Base-by-base conservation (phyloP, 1,284 basidiomycete genomes). In the Malassezia psittaci region DNA sequence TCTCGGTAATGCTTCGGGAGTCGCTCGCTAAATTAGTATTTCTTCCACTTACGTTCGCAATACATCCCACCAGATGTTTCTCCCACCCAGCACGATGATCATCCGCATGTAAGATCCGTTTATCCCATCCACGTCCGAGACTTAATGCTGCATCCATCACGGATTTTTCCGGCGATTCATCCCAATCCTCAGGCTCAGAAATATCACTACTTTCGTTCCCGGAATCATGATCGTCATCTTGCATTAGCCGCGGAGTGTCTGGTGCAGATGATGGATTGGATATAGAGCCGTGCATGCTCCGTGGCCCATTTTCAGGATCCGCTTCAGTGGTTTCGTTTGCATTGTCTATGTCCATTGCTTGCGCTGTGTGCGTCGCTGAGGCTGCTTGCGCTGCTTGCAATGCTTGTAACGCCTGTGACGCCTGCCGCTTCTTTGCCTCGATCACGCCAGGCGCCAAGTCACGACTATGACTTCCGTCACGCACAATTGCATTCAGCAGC, bases 401-500 rank as follows among this genome's bases (percentile, higher is more conserved):
- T 45, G 57, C 63, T 72, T 38, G 39, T n/a, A 21, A 39, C 18
- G 45, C 45, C 21, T 50, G 42, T n/a, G 50, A 36, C 37, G 41
- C 32, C 7, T 19, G 33, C 40, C 38, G n/a, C 8, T 42, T 15
- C 38, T 58, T 57, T 15, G 50, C 48, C 3, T 62, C 55, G 35
- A 52, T 60, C 19, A 33, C 45, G 10, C 48, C 52, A 8, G 61
- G 57, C 12, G 57, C 39, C 11, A 48, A 29, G 41, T 51, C 42
- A 24, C 54, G 49, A 24, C 49, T 42, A 37, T 57, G 82, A 76
- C 24, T 87, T 80, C 37, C 64, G 54, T 91, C 90, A 33, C 85
- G 83, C 34, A 78, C 75, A 49, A 96, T 80, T 63, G 87, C 83
- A 75, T 91, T 93, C 60, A 96, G 84, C 38, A 98, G 82, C 0